Evolutionary conservation across 768 basidiomycete genomes (phyloP), one percentile per base, ranked within the genome.

Genomic region (Suillus subaureus): DNA sequence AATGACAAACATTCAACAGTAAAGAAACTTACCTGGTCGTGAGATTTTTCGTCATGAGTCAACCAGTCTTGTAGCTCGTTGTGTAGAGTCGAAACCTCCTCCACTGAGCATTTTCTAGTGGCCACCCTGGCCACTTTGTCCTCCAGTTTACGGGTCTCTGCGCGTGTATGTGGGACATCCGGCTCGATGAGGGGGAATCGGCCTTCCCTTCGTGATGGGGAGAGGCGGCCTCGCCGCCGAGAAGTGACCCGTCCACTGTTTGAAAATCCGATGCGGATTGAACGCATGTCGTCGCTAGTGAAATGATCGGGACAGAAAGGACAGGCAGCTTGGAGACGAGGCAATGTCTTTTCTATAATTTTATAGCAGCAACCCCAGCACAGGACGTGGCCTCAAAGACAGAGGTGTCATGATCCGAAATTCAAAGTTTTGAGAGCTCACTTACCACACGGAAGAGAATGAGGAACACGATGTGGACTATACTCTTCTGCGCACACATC

Each of bases 401-500:
- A 35, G 35, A 35, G 9, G 35, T 35, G 35, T 35, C 35, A 35
- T 35, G 35, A 35, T 9, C 1, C 35, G 35, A 35, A 35, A 35
- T 35, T 35, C 35, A 35, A 9, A 35, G 35, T 35, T 35, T 35
- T 35, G 9, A 31, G 28, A 18, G 77, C 85, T 35, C 35, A 35
- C 35, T 69, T 61, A 92, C 92, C 92, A 79, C 92, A 93, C 66
- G 92, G 89, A 74, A 93, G 91, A 62, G 87, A 91, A 76, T 93
- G 89, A 67, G 92, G 92, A 67, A 85, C 80, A 75, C 87, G 87
- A 71, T 87, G 87, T 64, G 86, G 81, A 74, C 88, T 88, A 79
- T 85, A 93, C 82, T 93, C 91, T 80, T 93, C 91, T 73, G 91
- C 91, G 83, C 92, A 93, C 75, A 93, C 91, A 84, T 93, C 92